Evolutionary conservation across 2,329 filamentous ascomycete genomes (phyloP), one percentile per base, ranked within the genome.

Genomic region (Aureobasidium sp.): DNA sequence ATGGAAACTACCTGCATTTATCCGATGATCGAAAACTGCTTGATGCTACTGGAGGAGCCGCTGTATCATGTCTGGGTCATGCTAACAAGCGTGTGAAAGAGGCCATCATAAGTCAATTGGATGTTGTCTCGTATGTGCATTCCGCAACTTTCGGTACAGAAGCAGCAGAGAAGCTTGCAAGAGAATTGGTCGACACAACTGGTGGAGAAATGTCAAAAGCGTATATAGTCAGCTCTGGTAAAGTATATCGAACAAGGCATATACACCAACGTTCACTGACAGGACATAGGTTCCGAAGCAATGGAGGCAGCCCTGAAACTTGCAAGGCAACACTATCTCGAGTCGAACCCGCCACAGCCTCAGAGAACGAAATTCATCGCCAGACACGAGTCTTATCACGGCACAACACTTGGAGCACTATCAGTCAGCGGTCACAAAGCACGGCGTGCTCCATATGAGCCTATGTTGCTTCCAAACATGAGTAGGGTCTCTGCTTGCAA

Each of bases 31-130:
- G 81, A 29, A 76, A 75, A 36, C 81, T 94, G 44, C 80, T 91
- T 15, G 90, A 94, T 71, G 86, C 84, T 1, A 88, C 86, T 25
- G 83, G 86, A 32, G 90, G 90, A 21, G 86, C 89, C 3, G 88
- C 86, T 25, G 88, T 91, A 3, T 79, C 85, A 11, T 87, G 85
- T 68, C 75, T 93, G 11, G 90, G 89, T 8, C 86, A 90, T 67
- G 84, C 83, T 36, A 80, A 87, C 57, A 68, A 77, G 44, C 77
- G 85, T 50, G 83, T 92, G 13, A 76, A 77, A 11, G 74, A 80
- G 2, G 87, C 86, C 0, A 79, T 90, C 44, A 72, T 76, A 4
- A 67, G 77, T 13, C 87, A 91, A 67, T 76, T 88, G 65, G 76
- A 81, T 50, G 73, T 82, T 49, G 75, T 87, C 0, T 76, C 79